Conservation (phyloP, 441 rosid genomes). For the Pelargonium australe region DNA sequence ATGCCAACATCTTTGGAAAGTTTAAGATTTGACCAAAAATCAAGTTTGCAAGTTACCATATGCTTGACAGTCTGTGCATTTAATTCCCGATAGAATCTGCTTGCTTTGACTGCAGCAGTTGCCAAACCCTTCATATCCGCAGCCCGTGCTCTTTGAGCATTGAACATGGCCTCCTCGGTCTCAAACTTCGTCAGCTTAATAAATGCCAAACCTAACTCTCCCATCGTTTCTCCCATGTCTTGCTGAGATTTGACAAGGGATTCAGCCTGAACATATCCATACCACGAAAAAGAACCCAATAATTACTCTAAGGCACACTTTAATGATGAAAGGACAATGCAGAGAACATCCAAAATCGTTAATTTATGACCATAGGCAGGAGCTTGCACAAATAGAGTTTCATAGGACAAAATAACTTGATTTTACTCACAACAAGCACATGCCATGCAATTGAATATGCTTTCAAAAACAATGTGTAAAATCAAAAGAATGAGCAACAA, state of each 20-base stretch:
- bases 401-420: not conserved
- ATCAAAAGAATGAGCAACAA: not conserved
- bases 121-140: slow-evolving; percentile 77
- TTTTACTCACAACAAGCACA: too few species aligned
- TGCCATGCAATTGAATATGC: too few species aligned
- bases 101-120: slow-evolving; percentile 85
- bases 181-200: slow-evolving; percentile 80
- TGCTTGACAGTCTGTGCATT: slow-evolving; percentile 82
- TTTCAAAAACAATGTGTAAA: not conserved
- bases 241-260: slow-evolving; percentile 77
- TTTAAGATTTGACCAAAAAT: not conserved
- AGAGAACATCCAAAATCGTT: not conserved
- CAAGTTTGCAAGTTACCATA: slow-evolving; percentile 46
- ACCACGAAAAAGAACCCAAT: slow-evolving; percentile 11
- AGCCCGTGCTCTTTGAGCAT: slow-evolving; percentile 63
- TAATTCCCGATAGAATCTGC: slow-evolving; percentile 73
- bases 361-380: not conserved
- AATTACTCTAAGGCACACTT: not conserved
- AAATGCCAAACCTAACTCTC: slow-evolving; percentile 71
- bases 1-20: not conserved
- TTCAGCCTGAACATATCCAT: slow-evolving; percentile 51
- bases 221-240: slow-evolving; percentile 92
- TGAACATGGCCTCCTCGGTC: slow-evolving; percentile 67
- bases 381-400: not conserved
- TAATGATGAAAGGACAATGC: not conserved